Evolutionary conservation across 371 early-diverging fungal species (phyloP), one percentile per base, ranked within the genome.

Genomic region (Saksenaea vasiformis): DNA sequence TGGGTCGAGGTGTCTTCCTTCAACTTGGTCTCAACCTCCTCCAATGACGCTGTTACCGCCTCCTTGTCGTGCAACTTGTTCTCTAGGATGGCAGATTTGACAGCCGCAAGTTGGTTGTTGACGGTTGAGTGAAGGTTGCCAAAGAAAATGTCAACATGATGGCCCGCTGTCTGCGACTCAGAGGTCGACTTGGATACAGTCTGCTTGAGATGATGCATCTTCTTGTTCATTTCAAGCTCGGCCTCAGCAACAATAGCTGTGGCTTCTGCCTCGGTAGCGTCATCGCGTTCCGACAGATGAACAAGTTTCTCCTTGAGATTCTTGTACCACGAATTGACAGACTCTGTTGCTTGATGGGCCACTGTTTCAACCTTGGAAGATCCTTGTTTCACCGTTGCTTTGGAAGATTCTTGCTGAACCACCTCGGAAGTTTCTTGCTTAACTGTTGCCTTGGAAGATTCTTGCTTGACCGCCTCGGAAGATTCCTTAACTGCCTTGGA

Each of bases 71-170:
- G 60, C 64, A 67, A 58, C 27, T 27, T 59, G 13, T 62, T 64
- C 31, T 70, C 65, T 3, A 64, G 17, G 24, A 77, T 64, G 26
- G 66, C 61, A 15, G 60, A 54, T 56, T 68, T 71, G 34, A 77
- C 60, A 13, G 61, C 58, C 0, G 67, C 54, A 22, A 77, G 47
- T 37, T 77, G 77, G 4, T 27, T 57, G n/a, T 64, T 56, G 19
- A 65, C 65, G 58, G 61, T 73, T 5, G 64, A 61, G 11, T 67
- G 69, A 47, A 77, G 28, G 37, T 74, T 67, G 7, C 67, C 68
- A 60, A 69, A 72, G 72, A 73, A 77, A 19, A 61, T 63, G 24
- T 72, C 77, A 15, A 76, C 53, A 58, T 69, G 69, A 34, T 47
- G 51, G 22, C 19, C 22, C 4, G 51, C n/a, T 19, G n/a, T 22